Evolutionary conservation across 371 early-diverging fungal genomes (phyloP), one percentile per base, ranked within the genome.

Genomic region (Massospora cicadina): DNA sequence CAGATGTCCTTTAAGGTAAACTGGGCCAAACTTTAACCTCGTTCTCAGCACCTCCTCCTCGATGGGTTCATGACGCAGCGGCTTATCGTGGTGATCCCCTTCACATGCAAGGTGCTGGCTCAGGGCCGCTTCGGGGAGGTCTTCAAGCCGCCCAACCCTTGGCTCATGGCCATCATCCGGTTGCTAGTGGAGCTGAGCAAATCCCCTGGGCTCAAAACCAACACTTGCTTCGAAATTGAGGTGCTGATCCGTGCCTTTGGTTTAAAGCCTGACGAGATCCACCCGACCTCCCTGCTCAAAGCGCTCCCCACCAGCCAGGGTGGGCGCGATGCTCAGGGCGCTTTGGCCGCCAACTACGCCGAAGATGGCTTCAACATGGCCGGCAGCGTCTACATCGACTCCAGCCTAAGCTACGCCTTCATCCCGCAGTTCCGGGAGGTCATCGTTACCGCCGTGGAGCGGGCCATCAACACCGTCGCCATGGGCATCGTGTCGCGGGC

Each of bases 221-320:
- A 91, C 66, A 83, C 95, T 62, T 92, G 93, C 66, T 97, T 98
- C 73, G 96, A 95, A 71, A 90, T 98, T 55, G 97, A 97, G 74
- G 93, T 97, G 1, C 78, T 98, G 53, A 95, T 95, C 79, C 93
- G 93, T 71, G 87, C 86, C 55, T 73, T 95, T 43, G 74, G 83
- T 5, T 73, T 98, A 3, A 92, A 91, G 58, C 77, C 93, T 1
- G 85, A 82, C 75, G 88, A 87, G 54, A 89, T 95, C 59, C 79
- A 80, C 61, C 89, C 95, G 0, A 81, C 91, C 12, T 75, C 76
- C 26, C 75, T 87, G 10, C 70, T 92, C n/a, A 84, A 85, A 63
- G 80, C 81, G 66, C 74, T 83, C 33, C 43, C 43, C 43, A 10
- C 43, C 43, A 79, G 78, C 13, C 79, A 77, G 17, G 83, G 79